Percentiles rank a stretch among this genome's conserved stretches.
Conservation (phyloP, 768 basidiomycete genomes). For the Podaxis sp. region DNA sequence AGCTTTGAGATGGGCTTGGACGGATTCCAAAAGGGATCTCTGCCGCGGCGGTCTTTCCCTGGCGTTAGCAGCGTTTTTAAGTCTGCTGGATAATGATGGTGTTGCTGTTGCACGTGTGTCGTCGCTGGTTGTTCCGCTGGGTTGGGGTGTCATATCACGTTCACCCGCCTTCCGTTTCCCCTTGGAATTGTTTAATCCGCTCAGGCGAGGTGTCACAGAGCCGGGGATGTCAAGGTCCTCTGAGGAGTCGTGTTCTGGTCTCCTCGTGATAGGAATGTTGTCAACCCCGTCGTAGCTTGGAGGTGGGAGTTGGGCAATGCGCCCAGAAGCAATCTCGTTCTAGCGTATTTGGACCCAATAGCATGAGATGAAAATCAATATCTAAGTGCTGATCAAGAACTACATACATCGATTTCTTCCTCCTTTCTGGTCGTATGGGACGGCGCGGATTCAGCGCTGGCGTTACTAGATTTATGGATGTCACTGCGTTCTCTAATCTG, state of each 20-base stretch:
- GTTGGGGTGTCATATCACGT: not conserved
- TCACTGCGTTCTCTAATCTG: not conserved
- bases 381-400: not conserved
- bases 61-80: not conserved
- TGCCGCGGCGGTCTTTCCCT: not conserved
- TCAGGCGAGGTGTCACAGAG: not conserved
- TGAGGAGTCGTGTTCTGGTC: not conserved
- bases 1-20: conserved; percentile 5
- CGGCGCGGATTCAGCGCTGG: not conserved
- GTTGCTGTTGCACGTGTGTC: not conserved
- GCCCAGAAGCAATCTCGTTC: not conserved
- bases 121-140: not conserved
- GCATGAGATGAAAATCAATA: not conserved
- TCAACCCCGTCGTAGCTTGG: not conserved
- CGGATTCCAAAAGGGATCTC: conserved; percentile 1
- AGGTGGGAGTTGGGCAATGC: not conserved
- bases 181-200: not conserved
- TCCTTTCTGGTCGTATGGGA: not conserved
- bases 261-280: not conserved
- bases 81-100: not conserved
- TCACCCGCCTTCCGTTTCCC: not conserved
- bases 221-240: not conserved
- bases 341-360: not conserved
- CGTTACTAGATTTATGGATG: not conserved
- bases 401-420: conserved; percentile 6